Evolutionary conservation across 2,329 filamentous ascomycete species (phyloP).

Genomic region (Phyllosticta capitalensis): DNA sequence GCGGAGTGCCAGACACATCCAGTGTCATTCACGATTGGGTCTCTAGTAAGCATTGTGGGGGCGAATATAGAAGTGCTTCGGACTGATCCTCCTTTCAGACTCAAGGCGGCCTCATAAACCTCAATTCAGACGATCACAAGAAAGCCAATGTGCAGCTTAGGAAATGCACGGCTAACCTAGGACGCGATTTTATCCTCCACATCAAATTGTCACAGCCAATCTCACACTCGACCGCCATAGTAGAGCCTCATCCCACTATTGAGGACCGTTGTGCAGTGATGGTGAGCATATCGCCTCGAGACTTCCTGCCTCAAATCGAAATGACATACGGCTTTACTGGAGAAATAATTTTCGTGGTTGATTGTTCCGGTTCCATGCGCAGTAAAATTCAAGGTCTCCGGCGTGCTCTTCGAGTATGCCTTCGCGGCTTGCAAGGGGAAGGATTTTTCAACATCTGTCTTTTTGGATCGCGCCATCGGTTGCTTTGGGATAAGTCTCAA

Average conservation of each 20-base stretch:
- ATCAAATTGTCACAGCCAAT: neutral
- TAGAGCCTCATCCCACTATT: neutral
- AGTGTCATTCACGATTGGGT: neutral
- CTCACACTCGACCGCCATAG: neutral
- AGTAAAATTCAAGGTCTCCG: neutral
- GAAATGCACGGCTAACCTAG: neutral
- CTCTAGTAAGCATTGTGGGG: neutral
- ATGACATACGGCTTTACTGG: neutral
- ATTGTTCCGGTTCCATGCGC: slow-evolving; percentile 13
- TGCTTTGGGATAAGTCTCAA: neutral
- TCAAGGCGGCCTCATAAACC: neutral
- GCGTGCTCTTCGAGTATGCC: neutral
- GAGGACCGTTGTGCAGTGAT: slow-evolving; percentile 3
- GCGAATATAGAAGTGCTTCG: neutral
- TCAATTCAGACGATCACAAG: neutral
- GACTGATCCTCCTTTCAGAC: neutral
- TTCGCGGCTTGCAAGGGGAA: neutral
- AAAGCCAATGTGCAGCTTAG: neutral
- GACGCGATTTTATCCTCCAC: neutral
- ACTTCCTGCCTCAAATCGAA: slow-evolving; percentile 3
- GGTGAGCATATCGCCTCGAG: slow-evolving; percentile 9
- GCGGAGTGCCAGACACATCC: neutral
- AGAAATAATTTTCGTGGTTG: slow-evolving; percentile 13
- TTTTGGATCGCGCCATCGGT: neutral
- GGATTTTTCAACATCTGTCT: neutral